A percentile compares a stretch with the other conserved stretches of the same genome.
Evolutionary conservation across 2,329 filamentous ascomycete genomes (phyloP).

Genomic region (Pseudophaeomoniella oleicola): DNA sequence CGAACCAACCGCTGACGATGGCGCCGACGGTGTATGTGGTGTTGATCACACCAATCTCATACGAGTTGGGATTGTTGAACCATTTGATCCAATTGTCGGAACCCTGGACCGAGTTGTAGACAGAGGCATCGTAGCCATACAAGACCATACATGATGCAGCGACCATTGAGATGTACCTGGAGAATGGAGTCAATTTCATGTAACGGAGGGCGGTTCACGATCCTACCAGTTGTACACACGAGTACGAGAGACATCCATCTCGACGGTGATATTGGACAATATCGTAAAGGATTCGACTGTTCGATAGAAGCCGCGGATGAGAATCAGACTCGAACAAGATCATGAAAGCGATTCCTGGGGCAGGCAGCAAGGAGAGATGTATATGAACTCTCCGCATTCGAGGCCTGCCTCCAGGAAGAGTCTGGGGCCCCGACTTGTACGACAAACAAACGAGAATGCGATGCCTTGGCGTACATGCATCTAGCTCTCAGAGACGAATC

Average conservation of each 20-base stretch:
- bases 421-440: too few species aligned
- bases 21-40: conserved; percentile 58
- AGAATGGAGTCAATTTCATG: not conserved
- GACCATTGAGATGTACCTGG: conserved; percentile 53
- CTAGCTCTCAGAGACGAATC: too few species aligned
- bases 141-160: conserved; percentile 62
- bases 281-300: not conserved
- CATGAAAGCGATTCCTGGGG: too few species aligned
- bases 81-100: conserved; percentile 52
- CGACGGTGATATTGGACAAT: not conserved
- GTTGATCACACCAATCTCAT: conserved; percentile 44
- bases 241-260: not conserved
- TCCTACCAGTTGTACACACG: conserved; percentile 3
- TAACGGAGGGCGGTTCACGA: conserved; percentile 1
- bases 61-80: conserved; percentile 34
- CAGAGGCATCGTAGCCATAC: conserved; percentile 60
- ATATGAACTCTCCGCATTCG: too few species aligned
- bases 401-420: too few species aligned
- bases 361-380: too few species aligned
- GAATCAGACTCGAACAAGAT: too few species aligned
- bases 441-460: too few species aligned
- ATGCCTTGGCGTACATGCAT: too few species aligned
- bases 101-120: conserved; percentile 58
- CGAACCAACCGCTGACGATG: conserved; percentile 55
- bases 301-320: too few species aligned